Conservation (phyloP, 306 rosid species). For the Calophaca sinica region DNA sequence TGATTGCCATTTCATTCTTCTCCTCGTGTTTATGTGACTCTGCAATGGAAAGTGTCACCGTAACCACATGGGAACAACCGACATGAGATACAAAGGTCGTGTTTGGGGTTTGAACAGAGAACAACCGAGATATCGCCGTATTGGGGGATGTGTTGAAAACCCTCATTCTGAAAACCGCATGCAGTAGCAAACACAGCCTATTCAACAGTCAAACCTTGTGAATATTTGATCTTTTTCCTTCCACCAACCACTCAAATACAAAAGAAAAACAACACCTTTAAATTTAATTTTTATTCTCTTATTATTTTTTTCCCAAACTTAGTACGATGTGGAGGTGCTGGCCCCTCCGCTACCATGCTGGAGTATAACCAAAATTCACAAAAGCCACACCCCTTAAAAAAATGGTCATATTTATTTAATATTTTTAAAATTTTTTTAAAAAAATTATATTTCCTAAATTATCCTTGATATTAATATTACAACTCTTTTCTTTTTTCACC, state of each 20-base stretch:
- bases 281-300: too few relatives aligned
- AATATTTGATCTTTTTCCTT: slow-evolving; percentile 38
- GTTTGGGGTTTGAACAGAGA: slow-evolving; percentile 14
- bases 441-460: too few relatives aligned
- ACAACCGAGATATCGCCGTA: slow-evolving; percentile 41
- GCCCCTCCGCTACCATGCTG: too few relatives aligned
- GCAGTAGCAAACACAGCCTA: slow-evolving; percentile 18
- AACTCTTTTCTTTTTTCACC: too few relatives aligned
- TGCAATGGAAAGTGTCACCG: background rate
- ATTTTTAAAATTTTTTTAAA: too few relatives aligned
- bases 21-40: background rate
- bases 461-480: too few relatives aligned
- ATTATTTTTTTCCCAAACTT: too few relatives aligned
- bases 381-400: too few relatives aligned
- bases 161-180: background rate
- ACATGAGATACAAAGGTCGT: slow-evolving; percentile 30
- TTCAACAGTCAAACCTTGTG: slow-evolving; percentile 50
- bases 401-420: too few relatives aligned
- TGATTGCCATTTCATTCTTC: slow-evolving; percentile 28
- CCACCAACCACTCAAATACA: background rate
- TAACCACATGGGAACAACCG: slow-evolving; percentile 45
- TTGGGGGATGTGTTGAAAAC: slow-evolving; percentile 39
- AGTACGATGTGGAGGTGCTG: too few relatives aligned
- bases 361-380: too few relatives aligned
- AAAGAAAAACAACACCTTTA: background rate